Evolutionary conservation across 2,329 filamentous ascomycete species (phyloP).

Genomic region (Xylaria sp.): DNA sequence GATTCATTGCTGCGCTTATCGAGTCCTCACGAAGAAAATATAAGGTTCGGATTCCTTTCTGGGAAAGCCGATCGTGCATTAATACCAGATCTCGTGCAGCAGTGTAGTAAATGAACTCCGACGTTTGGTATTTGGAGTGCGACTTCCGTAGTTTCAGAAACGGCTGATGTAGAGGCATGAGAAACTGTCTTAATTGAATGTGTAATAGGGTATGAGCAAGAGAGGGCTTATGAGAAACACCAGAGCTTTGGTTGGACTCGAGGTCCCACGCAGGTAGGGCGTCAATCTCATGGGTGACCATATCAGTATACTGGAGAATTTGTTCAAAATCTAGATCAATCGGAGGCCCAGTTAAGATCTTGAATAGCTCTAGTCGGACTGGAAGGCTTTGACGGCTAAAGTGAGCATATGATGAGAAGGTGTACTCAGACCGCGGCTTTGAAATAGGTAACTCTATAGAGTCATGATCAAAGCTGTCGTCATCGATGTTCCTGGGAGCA

Average conservation of each 20-base stretch:
- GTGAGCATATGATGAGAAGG: constrained; percentile 64
- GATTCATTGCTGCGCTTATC: constrained; percentile 64
- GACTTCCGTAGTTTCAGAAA: constrained; percentile 64
- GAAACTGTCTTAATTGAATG: constrained; percentile 66
- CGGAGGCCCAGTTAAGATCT: constrained; percentile 59
- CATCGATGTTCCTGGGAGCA: constrained; percentile 62
- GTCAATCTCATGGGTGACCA: constrained; percentile 66
- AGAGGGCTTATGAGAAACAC: constrained; percentile 58
- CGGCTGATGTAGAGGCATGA: constrained; percentile 65
- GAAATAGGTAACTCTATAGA: constrained; percentile 57
- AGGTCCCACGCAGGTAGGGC: constrained; percentile 62
- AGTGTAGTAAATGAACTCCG: constrained; percentile 68
- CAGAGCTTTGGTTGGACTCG: constrained; percentile 45
- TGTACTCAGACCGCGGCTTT: constrained; percentile 59
- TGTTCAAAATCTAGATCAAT: constrained; percentile 65
- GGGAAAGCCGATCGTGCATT: constrained; percentile 64
- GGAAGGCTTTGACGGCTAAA: constrained; percentile 61
- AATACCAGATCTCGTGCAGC: constrained; percentile 66
- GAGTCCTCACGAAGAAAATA: constrained; percentile 67
- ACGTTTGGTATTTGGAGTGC: constrained; percentile 67
- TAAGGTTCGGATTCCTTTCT: constrained; percentile 62
- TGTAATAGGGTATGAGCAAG: constrained; percentile 65
- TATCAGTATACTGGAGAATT: constrained; percentile 65
- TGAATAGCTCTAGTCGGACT: constrained; percentile 62
- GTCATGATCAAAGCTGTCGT: constrained; percentile 62